Evolutionary conservation across 176 grass and related monocot genomes (phyloP), one percentile per base, ranked within the genome.

Genomic region (Rhynchospora pubera): DNA sequence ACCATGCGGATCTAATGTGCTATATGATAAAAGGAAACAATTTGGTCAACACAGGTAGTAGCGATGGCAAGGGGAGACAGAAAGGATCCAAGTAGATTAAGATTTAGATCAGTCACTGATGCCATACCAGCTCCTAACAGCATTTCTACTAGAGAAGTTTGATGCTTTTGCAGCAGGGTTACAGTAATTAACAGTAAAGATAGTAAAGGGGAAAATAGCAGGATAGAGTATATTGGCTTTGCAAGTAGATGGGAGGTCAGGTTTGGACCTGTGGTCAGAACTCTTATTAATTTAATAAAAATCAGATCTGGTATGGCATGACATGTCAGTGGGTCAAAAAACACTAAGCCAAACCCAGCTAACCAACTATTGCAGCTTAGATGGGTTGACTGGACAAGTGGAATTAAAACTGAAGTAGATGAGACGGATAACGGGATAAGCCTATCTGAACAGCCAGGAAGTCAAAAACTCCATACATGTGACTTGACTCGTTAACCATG

Each of bases 41-140:
- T 99, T 93, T 99, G 97, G 9, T 93, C 91, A 52, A 99, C 89
- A 69, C 97, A 99, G 42, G 97, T 99, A 5, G 97, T 99, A 53
- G 91, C 97, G 34, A 99, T 95, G 42, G 96, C 96, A 2, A 99
- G 90, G 56, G 75, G 90, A 58, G 96, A 99, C 73, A 99, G 91
- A 82, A 95, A 5, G 4, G 96, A 99, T 65, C 96, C 96, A 72
- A 95, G 91, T 77, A 93, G 44, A 89, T 99, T 99, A 83, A 99
- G 86, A 47, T 99, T 88, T 46, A 99, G 91, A 95, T 99, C 96
- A 30, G 96, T 99, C 77, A 99, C 64, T 57, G 96, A 99, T 65
- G 96, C 96, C 7, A 99, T 95, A 68, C 91, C 96, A 70, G 95
- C 96, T 91, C 96, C 96, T 79, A 99, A 85, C 77, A 99, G 90